Conservation (phyloP, 371 early-diverging fungal genomes). For the Apophysomyces trapeziformis region DNA sequence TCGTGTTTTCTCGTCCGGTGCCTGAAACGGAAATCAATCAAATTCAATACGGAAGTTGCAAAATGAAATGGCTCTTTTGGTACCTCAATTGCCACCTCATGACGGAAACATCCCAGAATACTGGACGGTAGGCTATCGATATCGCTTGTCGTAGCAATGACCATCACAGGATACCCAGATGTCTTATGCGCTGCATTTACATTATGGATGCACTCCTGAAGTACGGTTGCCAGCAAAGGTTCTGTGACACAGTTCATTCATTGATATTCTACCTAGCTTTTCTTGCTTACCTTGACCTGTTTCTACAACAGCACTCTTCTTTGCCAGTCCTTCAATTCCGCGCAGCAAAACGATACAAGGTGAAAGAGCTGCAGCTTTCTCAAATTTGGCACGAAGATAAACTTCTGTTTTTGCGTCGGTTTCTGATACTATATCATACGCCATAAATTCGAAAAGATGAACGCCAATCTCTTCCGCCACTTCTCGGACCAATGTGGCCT, state of each 20-base stretch:
- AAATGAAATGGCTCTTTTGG: not conserved
- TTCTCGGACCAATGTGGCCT: constrained; percentile 66
- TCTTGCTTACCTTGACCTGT: constrained; percentile 62
- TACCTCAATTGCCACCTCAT: constrained; percentile 73
- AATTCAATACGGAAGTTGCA: not conserved
- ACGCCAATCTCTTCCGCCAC: constrained; percentile 77
- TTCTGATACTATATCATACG: constrained; percentile 79
- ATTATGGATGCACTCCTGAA: constrained; percentile 70
- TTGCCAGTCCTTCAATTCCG: constrained; percentile 82
- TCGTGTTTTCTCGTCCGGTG: constrained; percentile 76
- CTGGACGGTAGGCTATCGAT: constrained; percentile 77
- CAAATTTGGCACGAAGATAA: constrained; percentile 72
- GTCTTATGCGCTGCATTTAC: constrained; percentile 55
- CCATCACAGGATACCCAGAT: constrained; percentile 74
- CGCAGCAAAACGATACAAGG: constrained; percentile 82
- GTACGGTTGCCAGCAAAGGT: constrained; percentile 71
- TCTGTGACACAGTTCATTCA: constrained; percentile 29
- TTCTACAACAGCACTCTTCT: constrained; percentile 68
- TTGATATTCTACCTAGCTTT: not conserved
- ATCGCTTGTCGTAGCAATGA: constrained; percentile 79
- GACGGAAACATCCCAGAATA: constrained; percentile 72
- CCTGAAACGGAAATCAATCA: constrained; percentile 22
- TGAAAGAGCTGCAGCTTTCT: constrained; percentile 75
- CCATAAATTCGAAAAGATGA: constrained; percentile 74
- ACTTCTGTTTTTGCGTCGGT: constrained; percentile 81